Evolutionary conservation across 177 flowering plant species (phyloP).

Genomic region (Vitis hybrid): DNA sequence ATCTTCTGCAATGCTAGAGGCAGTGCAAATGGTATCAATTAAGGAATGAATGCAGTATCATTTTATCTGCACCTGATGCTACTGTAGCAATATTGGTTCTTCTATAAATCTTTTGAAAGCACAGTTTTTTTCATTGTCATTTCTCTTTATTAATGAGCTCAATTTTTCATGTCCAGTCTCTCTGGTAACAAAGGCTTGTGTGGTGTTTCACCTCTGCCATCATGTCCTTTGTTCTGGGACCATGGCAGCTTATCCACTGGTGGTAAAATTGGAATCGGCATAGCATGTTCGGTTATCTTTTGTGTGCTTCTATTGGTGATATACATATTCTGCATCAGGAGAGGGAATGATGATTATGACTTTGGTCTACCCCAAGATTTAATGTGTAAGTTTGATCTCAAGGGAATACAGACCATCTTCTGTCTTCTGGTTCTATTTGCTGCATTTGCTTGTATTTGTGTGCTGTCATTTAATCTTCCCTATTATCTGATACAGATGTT

Average conservation of each 20-base stretch:
- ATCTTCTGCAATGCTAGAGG: no score
- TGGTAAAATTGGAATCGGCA: slow-evolving; percentile 81
- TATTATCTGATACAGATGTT: not conserved
- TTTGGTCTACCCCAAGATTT: slow-evolving; percentile 89
- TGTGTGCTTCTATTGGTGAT: slow-evolving; percentile 38
- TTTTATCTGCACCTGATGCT: no score
- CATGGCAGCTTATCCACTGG: slow-evolving; percentile 69
- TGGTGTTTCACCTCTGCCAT: slow-evolving; percentile 81
- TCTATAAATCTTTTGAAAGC: not conserved
- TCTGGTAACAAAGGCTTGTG: slow-evolving; percentile 88
- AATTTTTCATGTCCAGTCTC: slow-evolving; percentile 48
- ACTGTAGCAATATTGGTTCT: no score
- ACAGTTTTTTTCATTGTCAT: not conserved
- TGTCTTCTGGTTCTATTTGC: not conserved
- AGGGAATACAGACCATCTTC: slow-evolving; percentile 12
- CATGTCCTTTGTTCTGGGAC: slow-evolving; percentile 82
- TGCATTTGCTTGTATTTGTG: not conserved
- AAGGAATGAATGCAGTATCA: no score
- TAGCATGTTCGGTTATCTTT: slow-evolving; percentile 52
- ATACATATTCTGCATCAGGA: slow-evolving; percentile 63
- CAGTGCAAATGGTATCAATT: no score
- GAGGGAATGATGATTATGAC: slow-evolving; percentile 76
- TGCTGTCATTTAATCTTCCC: not conserved
- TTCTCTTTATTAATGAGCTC: not conserved
- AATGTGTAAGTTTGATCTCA: slow-evolving; percentile 54